phyloP scores from a whole-genome alignment of 2,329 filamentous ascomycete species.

The Nigrospora oryzae region DNA sequence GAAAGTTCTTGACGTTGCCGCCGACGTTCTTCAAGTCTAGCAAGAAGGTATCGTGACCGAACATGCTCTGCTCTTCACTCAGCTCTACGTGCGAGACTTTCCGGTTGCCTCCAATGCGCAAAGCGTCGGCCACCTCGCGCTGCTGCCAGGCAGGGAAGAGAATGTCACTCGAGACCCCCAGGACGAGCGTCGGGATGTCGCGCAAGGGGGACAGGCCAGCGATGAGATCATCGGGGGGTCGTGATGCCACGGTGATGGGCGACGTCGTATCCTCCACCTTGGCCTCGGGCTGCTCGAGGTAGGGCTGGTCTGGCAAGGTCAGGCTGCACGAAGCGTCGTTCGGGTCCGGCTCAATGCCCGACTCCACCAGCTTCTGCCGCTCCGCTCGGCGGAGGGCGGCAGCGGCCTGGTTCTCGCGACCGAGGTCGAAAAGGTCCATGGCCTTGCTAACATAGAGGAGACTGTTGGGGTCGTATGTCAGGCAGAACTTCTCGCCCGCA shows the following conservation, averaged over 20 bases:
- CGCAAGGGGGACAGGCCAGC: conserved; percentile 63
- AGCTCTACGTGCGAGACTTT: conserved; percentile 83
- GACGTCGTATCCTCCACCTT: conserved; percentile 20
- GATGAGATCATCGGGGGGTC: conserved; percentile 72
- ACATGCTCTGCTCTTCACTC: conserved; percentile 87
- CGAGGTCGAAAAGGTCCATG: conserved; percentile 96
- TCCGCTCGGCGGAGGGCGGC: conserved; percentile 54
- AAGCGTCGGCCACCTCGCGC: conserved; percentile 79
- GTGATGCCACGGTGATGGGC: conserved; percentile 24
- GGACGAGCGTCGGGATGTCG: conserved; percentile 74
- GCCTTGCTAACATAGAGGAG: conserved; percentile 95
- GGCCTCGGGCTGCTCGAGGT: conserved; percentile 67
- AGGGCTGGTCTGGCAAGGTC: conserved; percentile 74
- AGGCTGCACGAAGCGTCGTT: conserved; percentile 60
- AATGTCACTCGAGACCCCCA: conserved; percentile 93
- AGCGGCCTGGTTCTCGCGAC: conserved; percentile 57
- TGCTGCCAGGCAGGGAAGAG: conserved; percentile 98
- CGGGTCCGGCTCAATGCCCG: conserved; percentile 23
- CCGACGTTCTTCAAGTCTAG: conserved; percentile 89
- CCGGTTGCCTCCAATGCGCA: conserved; percentile 69
- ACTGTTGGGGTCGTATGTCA: conserved; percentile 94
- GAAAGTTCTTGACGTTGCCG: conserved; percentile 70
- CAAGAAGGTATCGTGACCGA: conserved; percentile 94
- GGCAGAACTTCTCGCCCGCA: conserved; percentile 94
- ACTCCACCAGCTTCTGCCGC: conserved; percentile 49